Base-by-base conservation (phyloP, 2,329 filamentous ascomycete genomes). In the Didymella arachidicola region DNA sequence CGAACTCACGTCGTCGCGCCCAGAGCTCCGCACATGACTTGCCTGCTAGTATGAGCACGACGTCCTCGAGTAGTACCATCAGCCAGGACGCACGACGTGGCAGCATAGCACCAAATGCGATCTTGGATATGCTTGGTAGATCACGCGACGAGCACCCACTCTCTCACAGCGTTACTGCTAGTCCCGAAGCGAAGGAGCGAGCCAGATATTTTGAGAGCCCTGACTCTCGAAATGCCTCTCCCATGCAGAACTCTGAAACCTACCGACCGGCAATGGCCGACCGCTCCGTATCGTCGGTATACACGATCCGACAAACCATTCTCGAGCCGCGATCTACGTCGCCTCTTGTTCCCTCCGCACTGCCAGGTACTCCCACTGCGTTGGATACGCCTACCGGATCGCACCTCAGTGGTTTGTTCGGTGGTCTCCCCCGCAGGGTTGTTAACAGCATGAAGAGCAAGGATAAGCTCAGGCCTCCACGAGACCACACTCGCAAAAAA, bases 131-230 rank as follows among this genome's bases (percentile, higher is more conserved):
- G 6, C 72, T 85, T 39, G 82, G 81, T 59, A 74, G 79, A 45
- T 81, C 81, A 42, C 77, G 80, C 66, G 82, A 84, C 47, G 89
- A 92, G 52, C 91, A 94, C 73, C 90, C 91, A 19, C 78, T 94
- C 41, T 87, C 90, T 18, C 89, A 91, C 66, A 93, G 90, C 72
- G 84, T 91, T 47, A 87, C 86, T 34, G 89, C 86, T 18, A 91
- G 87, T 69, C 90, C 90, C 1, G 86, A 88, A 46, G 76, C 80
- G 14, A 73, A 63, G 42, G 75, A 78, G 43, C 65, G 69, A 34
- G 53, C 64, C 4, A 74, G 64, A 26, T 78, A 71, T 59, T 78
- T 79, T 41, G 63, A 77, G 59, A 69, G 68, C 14, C 66, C 75
- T 36, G 70, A 72, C 58, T 77, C 78, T 57, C 77, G 76, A 46